Conservation (phyloP, 2,329 filamentous ascomycete genomes). For the Sordariomycetes sp. region DNA sequence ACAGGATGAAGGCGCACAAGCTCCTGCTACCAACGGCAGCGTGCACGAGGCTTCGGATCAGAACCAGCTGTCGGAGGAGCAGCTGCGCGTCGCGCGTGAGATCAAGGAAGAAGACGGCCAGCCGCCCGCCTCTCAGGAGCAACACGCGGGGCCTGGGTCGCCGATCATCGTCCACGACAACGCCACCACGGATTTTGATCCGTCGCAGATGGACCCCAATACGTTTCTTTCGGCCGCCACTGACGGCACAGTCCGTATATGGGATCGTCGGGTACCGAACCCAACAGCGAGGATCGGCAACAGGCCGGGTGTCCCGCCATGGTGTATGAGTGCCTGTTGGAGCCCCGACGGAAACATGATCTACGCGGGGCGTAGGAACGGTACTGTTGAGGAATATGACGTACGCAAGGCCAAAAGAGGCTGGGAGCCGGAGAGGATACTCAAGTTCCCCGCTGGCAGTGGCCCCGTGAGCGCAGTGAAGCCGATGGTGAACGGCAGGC, state of each 20-base stretch:
- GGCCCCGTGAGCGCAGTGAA: conserved; percentile 82
- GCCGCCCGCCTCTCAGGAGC: no score
- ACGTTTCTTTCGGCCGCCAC: conserved; percentile 85
- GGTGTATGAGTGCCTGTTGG: conserved; percentile 98
- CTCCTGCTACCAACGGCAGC: conserved; percentile 1
- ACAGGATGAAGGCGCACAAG: conserved; percentile 2
- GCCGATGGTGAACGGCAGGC: conserved; percentile 85
- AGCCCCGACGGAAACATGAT: conserved; percentile 91
- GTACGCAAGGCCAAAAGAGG: conserved; percentile 64
- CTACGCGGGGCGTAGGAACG: conserved; percentile 83
- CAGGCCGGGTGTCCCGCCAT: conserved; percentile 71
- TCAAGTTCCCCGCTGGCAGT: conserved; percentile 84
- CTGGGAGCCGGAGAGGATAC: conserved; percentile 64
- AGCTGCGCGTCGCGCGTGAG: background rate
- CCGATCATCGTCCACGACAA: background rate
- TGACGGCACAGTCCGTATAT: conserved; percentile 82
- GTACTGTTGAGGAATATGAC: conserved; percentile 89
- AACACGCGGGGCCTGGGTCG: background rate
- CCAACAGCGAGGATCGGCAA: conserved; percentile 74
- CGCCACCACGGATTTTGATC: background rate
- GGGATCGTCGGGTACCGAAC: conserved; percentile 72
- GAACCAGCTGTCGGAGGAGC: background rate
- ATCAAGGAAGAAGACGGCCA: conserved; percentile 2
- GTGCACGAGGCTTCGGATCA: background rate
- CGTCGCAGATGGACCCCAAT: conserved; percentile 45